Evolutionary conservation across 1,284 basidiomycete genomes (phyloP), one percentile per base, ranked within the genome.

Genomic region (Albatrellus sp.): DNA sequence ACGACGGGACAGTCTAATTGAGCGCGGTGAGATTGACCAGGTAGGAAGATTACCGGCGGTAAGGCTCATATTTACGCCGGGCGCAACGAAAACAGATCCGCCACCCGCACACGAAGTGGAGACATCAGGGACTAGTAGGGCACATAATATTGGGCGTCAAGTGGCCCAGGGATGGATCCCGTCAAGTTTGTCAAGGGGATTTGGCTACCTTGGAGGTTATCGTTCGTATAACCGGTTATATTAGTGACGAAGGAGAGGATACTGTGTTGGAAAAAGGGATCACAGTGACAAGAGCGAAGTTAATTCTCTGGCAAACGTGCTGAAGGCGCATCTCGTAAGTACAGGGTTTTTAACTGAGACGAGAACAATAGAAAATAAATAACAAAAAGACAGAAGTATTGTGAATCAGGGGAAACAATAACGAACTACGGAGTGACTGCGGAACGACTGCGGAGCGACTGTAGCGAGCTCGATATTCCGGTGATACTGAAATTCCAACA

Each of bases 191-290:
- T 48, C 19, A 56, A 40, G 2, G 67, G 68, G 49, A 53, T 51
- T 14, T 50, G 50, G 42, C 58, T 45, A 31, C 49, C 56, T 9
- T 54, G 40, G 43, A 67, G 50, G 50, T 61, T 55, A 45, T 61
- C 54, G 54, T 68, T 68, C 45, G 49, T 50, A 56, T 68, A 72
- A 31, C 53, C 55, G 2, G 67, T 65, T 1, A 46, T 40, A 20
- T 61, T 52, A 9, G 74, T 70, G 40, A 75, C 68, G 44, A 70
- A 57, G 37, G 57, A 45, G 56, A 67, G 67, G 49, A 77, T 74
- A 54, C n/a, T n/a, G n/a, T n/a, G n/a, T n/a, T n/a, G n/a, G n/a
- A n/a, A n/a, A n/a, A n/a, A n/a, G n/a, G n/a, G n/a, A n/a, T n/a
- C n/a, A n/a, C n/a, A n/a, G n/a, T n/a, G n/a, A n/a, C n/a, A n/a